Evolutionary conservation across 2,329 filamentous ascomycete species (phyloP).

Genomic region (Verruconis gallopava): DNA sequence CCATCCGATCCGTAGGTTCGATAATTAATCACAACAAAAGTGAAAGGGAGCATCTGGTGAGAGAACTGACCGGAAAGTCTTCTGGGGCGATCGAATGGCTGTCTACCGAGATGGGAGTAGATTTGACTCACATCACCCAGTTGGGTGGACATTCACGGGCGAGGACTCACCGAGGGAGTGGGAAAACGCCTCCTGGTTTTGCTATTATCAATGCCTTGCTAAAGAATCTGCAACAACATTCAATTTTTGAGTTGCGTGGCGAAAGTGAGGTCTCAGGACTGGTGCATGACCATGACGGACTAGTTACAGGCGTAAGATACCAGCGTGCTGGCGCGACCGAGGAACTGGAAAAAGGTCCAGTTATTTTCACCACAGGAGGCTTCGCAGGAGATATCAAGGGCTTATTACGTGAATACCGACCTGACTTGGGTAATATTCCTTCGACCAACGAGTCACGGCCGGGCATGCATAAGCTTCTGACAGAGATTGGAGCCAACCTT

Average conservation of each 20-base stretch:
- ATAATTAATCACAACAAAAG: constrained; percentile 19
- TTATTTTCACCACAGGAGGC: constrained; percentile 49
- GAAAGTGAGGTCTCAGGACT: constrained; percentile 42
- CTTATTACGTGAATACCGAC: constrained; percentile 42
- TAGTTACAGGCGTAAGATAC: constrained; percentile 44
- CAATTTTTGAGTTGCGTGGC: constrained; percentile 40
- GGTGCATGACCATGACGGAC: constrained; percentile 18
- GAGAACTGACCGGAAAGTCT: constrained; percentile 36
- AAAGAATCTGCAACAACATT: constrained; percentile 35
- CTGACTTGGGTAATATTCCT: constrained; percentile 45
- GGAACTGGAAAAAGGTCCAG: constrained; percentile 34
- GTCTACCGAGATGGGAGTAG: constrained; percentile 42
- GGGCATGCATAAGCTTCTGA: constrained; percentile 37
- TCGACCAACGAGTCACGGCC: constrained; percentile 50
- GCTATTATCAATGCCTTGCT: constrained; percentile 45
- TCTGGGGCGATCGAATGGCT: constrained; percentile 43
- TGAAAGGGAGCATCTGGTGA: constrained; percentile 33
- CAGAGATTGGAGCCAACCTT: constrained; percentile 26
- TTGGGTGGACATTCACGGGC: constrained; percentile 46
- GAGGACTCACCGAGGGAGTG: constrained; percentile 45
- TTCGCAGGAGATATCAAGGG: constrained; percentile 50
- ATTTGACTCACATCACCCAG: constrained; percentile 44
- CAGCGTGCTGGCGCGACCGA: constrained; percentile 19
- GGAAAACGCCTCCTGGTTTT: constrained; percentile 44
- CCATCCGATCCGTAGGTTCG: constrained; percentile 42